Conservation (phyloP, 2,329 filamentous ascomycete species). For the Didymella arachidicola region DNA sequence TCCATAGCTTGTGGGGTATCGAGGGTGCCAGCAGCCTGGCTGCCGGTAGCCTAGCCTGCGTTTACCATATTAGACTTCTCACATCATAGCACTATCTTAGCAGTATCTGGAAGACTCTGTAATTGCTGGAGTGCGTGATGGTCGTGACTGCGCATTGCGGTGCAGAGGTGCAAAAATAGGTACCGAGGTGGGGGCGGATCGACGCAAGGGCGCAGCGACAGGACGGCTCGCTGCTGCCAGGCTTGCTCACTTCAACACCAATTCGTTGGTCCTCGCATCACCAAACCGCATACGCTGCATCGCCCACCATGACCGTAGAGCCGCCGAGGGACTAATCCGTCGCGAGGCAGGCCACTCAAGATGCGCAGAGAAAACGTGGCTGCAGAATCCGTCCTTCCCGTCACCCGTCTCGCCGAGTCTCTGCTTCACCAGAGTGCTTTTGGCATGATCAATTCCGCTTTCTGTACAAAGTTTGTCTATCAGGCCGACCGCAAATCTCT, state of each 20-base stretch:
- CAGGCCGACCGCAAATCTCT: constrained; percentile 23
- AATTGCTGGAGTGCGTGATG: constrained; percentile 5
- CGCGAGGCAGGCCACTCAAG: constrained; percentile 8
- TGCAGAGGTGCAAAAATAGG: constrained; percentile 21
- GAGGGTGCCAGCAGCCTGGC: constrained; percentile 3
- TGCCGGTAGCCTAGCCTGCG: constrained; percentile 5
- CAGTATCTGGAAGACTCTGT: constrained; percentile 6
- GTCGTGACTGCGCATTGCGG: constrained; percentile 15
- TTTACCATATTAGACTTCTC: constrained; percentile 3
- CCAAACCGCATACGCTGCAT: constrained; percentile 9
- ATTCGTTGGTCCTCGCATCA: constrained; percentile 15
- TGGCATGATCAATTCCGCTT: constrained; percentile 21
- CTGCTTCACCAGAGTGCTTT: constrained; percentile 29
- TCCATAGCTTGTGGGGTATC: neutral
- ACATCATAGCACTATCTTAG: constrained; percentile 3
- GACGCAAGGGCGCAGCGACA: constrained; percentile 12
- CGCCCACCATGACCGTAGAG: constrained; percentile 12
- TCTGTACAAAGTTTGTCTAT: constrained; percentile 20
- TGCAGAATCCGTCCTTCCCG: constrained; percentile 9
- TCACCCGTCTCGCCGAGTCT: constrained; percentile 17
- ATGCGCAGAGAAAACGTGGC: constrained; percentile 3
- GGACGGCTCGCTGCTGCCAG: constrained; percentile 4
- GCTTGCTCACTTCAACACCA: constrained; percentile 11
- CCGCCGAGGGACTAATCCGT: constrained; percentile 3
- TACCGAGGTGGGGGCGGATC: constrained; percentile 15